Percentiles rank a stretch among this genome's conserved stretches.
phyloP scores from a whole-genome alignment of 2,329 filamentous ascomycete genomes.

The Biscogniauxia sp. region DNA sequence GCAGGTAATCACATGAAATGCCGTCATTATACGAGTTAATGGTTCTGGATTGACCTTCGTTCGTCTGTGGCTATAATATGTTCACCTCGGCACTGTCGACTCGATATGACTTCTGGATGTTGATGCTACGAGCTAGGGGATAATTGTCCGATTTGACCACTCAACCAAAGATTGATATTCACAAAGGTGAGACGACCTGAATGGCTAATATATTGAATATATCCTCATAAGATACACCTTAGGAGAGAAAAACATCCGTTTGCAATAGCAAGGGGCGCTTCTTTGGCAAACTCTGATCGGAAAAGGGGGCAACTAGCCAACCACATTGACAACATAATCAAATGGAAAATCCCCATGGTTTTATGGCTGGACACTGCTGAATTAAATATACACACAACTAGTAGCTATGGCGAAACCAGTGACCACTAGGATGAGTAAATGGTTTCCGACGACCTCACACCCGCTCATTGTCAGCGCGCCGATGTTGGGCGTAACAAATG shows the following conservation, averaged over 20 bases:
- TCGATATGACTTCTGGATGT: neutral
- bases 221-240: no score
- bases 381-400: constrained; percentile 7
- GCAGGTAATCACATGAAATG: neutral
- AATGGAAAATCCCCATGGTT: no score
- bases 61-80: neutral
- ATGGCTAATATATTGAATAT: no score
- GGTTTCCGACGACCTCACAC: constrained; percentile 36
- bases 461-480: constrained; percentile 42
- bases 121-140: no score
- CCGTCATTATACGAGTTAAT: neutral
- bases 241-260: no score
- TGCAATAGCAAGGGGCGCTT: no score
- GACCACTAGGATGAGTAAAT: constrained; percentile 27
- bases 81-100: neutral
- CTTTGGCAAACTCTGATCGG: no score
- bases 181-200: no score
- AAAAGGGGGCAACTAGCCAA: no score
- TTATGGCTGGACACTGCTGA: neutral
- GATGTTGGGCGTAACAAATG: constrained; percentile 38
- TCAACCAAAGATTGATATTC: no score
- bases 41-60: neutral
- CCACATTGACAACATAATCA: no score
- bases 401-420: constrained; percentile 13
- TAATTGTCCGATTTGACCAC: no score